Base-by-base conservation (phyloP, 2,329 filamentous ascomycete genomes). In the Orbilia javanica region DNA sequence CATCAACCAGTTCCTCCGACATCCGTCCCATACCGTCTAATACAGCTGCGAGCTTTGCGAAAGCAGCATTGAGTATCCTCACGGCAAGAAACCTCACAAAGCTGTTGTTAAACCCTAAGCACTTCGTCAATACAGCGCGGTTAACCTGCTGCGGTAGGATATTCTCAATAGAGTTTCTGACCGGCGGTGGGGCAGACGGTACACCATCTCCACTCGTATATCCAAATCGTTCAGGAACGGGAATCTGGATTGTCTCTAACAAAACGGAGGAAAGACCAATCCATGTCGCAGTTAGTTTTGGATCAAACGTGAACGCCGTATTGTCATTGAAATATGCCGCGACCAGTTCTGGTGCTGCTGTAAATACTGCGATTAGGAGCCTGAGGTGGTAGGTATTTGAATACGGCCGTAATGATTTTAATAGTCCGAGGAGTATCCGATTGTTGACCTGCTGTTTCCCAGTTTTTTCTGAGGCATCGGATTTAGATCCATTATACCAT, bases 281-380 rank as follows among this genome's bases (percentile, higher is more conserved):
- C 96, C 96, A 99, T 0, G 94, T 96, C 52, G 94, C 91, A 2
- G 94, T 96, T 4, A 96, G 87, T 82, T 97, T 98, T 0, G 96
- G 94, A 48, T 98, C 94, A 79, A 97, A 93, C 0, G 91, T 89
- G 82, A 98, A 96, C 67, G 91, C 89, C 4, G 89, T 90, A 82
- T 93, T 94, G 82, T 89, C 90, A 50, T 90, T 87, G 82, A 97
- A 98, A 83, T 96, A 99, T 82, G 94, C 90, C 50, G 93, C 92
- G 0, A 97, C 89, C 2, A 98, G 87, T 84, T 98, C 96, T 0
- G 96, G 95, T 0, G 92, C 93, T 6, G 89, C 89, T 79, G 87
- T 87, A 82, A 99, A 97, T 36, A 97, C 93, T 2, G 90, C 87
- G 3, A 95, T 86, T 1, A 97, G 85, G 8, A 99, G 88, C 81